phyloP scores from a whole-genome alignment of 1,284 basidiomycete genomes.

The Ceratobasidium sp. region DNA sequence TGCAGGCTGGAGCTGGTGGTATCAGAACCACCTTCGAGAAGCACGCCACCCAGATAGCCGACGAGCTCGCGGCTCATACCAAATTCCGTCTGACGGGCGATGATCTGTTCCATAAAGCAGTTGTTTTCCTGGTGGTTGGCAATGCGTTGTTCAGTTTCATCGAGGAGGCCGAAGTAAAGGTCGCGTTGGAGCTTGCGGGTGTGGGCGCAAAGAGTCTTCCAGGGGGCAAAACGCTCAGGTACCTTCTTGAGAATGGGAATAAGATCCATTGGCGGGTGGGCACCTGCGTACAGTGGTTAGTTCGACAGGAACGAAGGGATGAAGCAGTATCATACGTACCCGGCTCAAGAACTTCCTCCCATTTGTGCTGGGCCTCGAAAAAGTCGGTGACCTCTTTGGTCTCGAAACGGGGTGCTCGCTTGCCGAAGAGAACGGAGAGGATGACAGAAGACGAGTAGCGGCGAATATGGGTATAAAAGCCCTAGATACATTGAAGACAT shows the following conservation, averaged over 20 bases:
- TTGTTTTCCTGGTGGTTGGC: conserved; percentile 46
- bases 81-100: conserved; percentile 46
- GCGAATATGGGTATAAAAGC: conserved; percentile 50
- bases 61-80: conserved; percentile 46
- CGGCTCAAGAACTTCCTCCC: conserved; percentile 51
- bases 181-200: conserved; percentile 49
- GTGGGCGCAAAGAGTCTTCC: conserved; percentile 51
- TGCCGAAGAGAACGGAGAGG: conserved; percentile 52
- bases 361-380: conserved; percentile 50
- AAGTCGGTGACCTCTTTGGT: conserved; percentile 50
- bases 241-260: conserved; percentile 54
- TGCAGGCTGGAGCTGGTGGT: conserved; percentile 47
- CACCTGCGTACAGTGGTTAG: conserved; percentile 28
- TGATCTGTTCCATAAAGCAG: conserved; percentile 49
- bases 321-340: conserved; percentile 46
- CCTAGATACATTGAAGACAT: conserved; percentile 46
- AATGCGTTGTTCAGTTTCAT: conserved; percentile 45
- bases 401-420: conserved; percentile 51
- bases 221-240: conserved; percentile 53
- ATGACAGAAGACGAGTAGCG: conserved; percentile 52
- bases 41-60: conserved; percentile 44
- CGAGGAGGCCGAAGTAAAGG: conserved; percentile 49
- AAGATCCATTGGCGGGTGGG: conserved; percentile 52
- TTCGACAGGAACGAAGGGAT: neutral
- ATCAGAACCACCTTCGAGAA: conserved; percentile 46